These are phyloP conservation scores for Zymoseptoria passerinii DNA, from an alignment of 2,329 filamentous ascomycete genomes.

Conservation along the genomic window DNA sequence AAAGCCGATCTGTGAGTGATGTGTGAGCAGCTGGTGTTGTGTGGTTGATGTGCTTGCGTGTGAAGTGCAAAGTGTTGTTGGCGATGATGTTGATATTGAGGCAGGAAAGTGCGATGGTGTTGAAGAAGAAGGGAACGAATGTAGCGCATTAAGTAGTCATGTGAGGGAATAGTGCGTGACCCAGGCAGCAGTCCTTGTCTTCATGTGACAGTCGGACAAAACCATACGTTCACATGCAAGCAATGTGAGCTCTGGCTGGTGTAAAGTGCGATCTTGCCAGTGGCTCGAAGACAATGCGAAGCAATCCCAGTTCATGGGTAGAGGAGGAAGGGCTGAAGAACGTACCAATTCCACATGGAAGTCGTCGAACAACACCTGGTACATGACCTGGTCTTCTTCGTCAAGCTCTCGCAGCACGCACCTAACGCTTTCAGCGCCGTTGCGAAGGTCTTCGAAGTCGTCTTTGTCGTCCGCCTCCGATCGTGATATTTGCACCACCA, in stretches of 20 bases:
- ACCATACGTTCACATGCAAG: neutral
- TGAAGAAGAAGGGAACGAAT: neutral
- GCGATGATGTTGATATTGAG: neutral
- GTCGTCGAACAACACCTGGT: slow-evolving; percentile 37
- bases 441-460: slow-evolving; percentile 22
- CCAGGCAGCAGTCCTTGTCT: neutral
- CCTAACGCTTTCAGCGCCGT: slow-evolving; percentile 27
- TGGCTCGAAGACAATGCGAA: neutral
- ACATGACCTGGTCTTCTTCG: slow-evolving; percentile 26
- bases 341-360: slow-evolving; percentile 35
- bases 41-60: neutral
- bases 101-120: neutral
- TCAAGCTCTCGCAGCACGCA: slow-evolving; percentile 33
- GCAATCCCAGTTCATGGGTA: neutral
- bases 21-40: neutral
- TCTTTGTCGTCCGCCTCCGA: slow-evolving; percentile 12
- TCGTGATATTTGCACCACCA: slow-evolving; percentile 12
- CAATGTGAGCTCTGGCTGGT: neutral
- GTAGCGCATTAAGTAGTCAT: neutral
- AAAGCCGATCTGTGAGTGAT: slow-evolving; percentile 36
- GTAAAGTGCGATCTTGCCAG: neutral
- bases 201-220: neutral
- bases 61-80: neutral
- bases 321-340: slow-evolving; percentile 6
- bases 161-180: neutral